A percentile compares a stretch with the other conserved stretches of the same genome.
phyloP scores from a whole-genome alignment of 192 early-diverging fungal genomes.

The Backusella tuberculispora region DNA sequence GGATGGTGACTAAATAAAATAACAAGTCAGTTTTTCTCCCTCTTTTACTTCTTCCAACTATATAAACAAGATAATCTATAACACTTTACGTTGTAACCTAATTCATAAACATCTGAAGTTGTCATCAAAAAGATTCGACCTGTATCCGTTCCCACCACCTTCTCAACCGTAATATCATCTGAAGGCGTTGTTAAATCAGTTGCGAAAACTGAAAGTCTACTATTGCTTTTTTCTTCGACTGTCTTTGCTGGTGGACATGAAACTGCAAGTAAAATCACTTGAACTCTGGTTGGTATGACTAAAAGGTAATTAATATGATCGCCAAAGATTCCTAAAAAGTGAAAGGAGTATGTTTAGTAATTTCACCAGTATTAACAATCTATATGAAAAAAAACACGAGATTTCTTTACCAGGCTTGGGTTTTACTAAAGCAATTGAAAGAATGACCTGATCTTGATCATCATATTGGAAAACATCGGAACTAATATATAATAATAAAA shows the following conservation, averaged over 20 bases:
- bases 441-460: constrained; percentile 88
- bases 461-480: constrained; percentile 56
- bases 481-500: constrained; percentile 1
- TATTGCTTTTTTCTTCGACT: background rate
- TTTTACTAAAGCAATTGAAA: constrained; percentile 80
- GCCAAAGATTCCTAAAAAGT: constrained; percentile 64
- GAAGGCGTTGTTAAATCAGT: constrained; percentile 83
- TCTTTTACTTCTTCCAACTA: background rate
- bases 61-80: background rate
- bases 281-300: constrained; percentile 86
- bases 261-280: constrained; percentile 81
- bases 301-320: constrained; percentile 83
- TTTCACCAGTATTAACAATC: background rate
- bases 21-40: background rate
- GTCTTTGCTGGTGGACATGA: constrained; percentile 52
- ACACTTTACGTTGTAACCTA: constrained; percentile 68
- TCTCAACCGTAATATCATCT: constrained; percentile 78
- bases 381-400: background rate
- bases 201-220: constrained; percentile 66
- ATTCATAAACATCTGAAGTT: constrained; percentile 85
- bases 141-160: constrained; percentile 75
- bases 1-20: background rate
- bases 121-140: constrained; percentile 90
- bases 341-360: background rate
- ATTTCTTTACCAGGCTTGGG: constrained; percentile 49